These are phyloP conservation scores for Colletotrichum abscissum DNA, from an alignment of 2,329 filamentous ascomycete genomes.

Conservation along the genomic window DNA sequence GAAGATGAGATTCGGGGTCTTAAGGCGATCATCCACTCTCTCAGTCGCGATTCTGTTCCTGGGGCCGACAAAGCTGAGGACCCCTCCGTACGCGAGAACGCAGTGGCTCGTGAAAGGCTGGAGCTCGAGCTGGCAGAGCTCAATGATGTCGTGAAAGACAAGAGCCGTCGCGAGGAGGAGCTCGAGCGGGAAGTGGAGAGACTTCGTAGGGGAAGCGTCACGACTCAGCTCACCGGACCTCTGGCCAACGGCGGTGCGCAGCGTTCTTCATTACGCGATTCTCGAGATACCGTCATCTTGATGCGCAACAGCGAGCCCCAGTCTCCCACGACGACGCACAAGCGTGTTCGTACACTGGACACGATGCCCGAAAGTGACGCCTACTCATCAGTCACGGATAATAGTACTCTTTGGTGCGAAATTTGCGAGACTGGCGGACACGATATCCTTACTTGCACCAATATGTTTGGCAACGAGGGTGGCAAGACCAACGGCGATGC, in stretches of 20 bases:
- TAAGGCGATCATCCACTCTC: slow-evolving; percentile 96
- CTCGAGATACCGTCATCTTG: slow-evolving; percentile 72
- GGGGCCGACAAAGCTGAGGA: slow-evolving; percentile 44
- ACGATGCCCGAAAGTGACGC: slow-evolving; percentile 78
- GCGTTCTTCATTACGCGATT: slow-evolving; percentile 72
- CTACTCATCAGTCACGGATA: slow-evolving; percentile 78
- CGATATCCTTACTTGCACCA: slow-evolving; percentile 93
- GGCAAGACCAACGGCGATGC: slow-evolving; percentile 46
- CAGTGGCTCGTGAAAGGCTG: slow-evolving; percentile 74
- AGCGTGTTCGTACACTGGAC: slow-evolving; percentile 68
- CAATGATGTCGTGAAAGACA: slow-evolving; percentile 77
- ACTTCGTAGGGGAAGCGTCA: slow-evolving; percentile 60
- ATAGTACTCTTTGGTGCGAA: slow-evolving; percentile 87
- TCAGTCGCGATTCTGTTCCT: slow-evolving; percentile 80
- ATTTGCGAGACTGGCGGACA: slow-evolving; percentile 94
- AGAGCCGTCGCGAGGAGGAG: slow-evolving; percentile 82
- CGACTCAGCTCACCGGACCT: slow-evolving; percentile 6
- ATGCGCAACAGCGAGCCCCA: slow-evolving; percentile 61
- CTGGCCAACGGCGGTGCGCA: slow-evolving; percentile 59
- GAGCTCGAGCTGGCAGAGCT: slow-evolving; percentile 86
- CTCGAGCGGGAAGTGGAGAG: slow-evolving; percentile 83
- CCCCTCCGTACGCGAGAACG: slow-evolving; percentile 51
- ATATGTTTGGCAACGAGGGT: slow-evolving; percentile 76
- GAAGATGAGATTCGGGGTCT: slow-evolving; percentile 97
- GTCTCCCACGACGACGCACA: slow-evolving; percentile 59